These are phyloP conservation scores for Eimeria sp. DNA, from an alignment of 169 alveolate genomes.

Conservation along the genomic window DNA sequence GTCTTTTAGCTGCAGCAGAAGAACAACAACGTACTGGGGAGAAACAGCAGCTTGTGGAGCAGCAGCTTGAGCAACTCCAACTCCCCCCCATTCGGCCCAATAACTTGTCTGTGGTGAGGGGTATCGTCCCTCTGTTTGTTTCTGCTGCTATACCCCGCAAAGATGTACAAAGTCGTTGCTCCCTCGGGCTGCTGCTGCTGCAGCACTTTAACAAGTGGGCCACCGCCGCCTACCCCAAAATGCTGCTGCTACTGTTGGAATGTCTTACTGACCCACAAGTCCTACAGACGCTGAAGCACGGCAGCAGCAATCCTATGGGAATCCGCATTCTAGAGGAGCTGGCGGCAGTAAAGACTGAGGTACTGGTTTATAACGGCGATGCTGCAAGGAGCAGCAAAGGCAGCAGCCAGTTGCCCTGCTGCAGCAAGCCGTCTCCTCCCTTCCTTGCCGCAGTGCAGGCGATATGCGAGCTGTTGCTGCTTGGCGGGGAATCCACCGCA, in stretches of 20 bases:
- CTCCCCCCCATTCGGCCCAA: slow-evolving; percentile 51
- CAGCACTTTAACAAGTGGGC: slow-evolving; percentile 57
- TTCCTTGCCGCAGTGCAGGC: slow-evolving; percentile 54
- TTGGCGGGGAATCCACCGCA: slow-evolving; percentile 1
- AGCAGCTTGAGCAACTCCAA: slow-evolving; percentile 55
- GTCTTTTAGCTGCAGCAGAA: slow-evolving; percentile 60
- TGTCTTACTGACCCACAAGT: slow-evolving; percentile 5
- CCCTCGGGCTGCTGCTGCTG: slow-evolving; percentile 60
- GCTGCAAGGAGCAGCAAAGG: slow-evolving; percentile 6
- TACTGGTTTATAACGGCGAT: not conserved
- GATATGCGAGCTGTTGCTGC: slow-evolving; percentile 67
- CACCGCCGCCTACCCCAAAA: slow-evolving; percentile 29
- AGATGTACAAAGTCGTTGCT: slow-evolving; percentile 25
- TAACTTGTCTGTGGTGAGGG: slow-evolving; percentile 54
- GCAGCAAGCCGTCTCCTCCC: slow-evolving; percentile 46
- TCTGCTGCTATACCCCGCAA: slow-evolving; percentile 30
- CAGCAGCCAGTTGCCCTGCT: slow-evolving; percentile 51
- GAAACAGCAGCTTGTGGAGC: slow-evolving; percentile 51
- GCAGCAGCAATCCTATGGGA: slow-evolving; percentile 30
- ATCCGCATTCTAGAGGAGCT: slow-evolving; percentile 19
- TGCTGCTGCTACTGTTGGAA: slow-evolving; percentile 57
- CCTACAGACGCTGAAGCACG: slow-evolving; percentile 14
- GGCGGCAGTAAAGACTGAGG: slow-evolving; percentile 26
- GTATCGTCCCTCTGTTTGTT: slow-evolving; percentile 53
- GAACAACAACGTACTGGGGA: slow-evolving; percentile 53